Evolutionary conservation across 176 grass and related monocot genomes (phyloP), one percentile per base, ranked within the genome.

Genomic region (Oryza glumipatula): DNA sequence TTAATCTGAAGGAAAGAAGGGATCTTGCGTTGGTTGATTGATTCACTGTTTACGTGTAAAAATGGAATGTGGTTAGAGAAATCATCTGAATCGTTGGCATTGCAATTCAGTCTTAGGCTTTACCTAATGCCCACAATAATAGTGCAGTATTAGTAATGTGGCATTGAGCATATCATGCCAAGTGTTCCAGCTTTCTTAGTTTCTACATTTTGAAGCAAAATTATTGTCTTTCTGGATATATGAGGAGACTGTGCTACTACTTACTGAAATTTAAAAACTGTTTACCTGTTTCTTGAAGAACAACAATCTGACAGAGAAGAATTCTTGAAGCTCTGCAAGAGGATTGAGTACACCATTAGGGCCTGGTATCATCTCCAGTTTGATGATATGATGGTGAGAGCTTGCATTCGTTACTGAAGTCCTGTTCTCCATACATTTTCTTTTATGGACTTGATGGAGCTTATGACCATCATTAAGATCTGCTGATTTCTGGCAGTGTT

Each of bases 281-380:
- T 13, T 49, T 49, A 0, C 30, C 36, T 69, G 32, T 88, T 83
- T 95, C 68, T 85, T 82, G 72, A 88, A 96, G 96, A 98, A 78
- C 86, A 86, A 3, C 77, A 89, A 75, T 88, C 67, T 7, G 96
- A 98, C 70, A 91, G 79, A 75, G 73, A 80, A 23, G 96, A 98
- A 63, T 98, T 98, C 86, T 44, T 98, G 63, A 98, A 94, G 74
- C 91, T 98, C 67, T 91, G 93, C 86, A 98, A 91, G 83, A 90
- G 93, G 91, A 76, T 96, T 73, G 96, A 98, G 81, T 94, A 98
- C 65, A 92, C 91, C 68, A 89, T 98, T 44, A 89, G 96, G 68
- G 96, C 96, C 3, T 98, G 93, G 96, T 96, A 98, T 82, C 87
- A 94, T 84, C 96, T 96, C 46, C 91, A 98, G 72, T 98, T 98